Evolutionary conservation across 2,329 filamentous ascomycete genomes (phyloP), one percentile per base, ranked within the genome.

Genomic region (Leptodontidium sp.): DNA sequence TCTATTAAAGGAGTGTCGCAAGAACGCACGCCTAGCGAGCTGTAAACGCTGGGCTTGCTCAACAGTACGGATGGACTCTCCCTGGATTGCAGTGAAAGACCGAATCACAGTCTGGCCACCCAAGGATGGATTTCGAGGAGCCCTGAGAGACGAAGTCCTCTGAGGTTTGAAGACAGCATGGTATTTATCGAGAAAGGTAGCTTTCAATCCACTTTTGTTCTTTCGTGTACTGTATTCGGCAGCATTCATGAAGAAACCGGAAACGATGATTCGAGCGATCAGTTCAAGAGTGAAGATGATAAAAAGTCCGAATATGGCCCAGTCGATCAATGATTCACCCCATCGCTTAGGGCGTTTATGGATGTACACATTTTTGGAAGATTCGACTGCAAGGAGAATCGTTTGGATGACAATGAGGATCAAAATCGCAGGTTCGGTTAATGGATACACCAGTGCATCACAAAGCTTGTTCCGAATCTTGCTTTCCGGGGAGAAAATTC

Each of bases 1-100:
- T 64, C 96, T 89, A 78, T 98, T 98, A 82, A 99, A 99, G 0
- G 93, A 94, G 80, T 99, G 96, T 17, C 96, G 90, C 66, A 99
- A 82, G 79, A 98, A 98, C 1, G 96, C 97, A 71, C 96, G 89
- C 64, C 96, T 91, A 17, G 97, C 95, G 65, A 99, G 86, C 72
- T 97, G 91, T 73, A 91, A 86, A 70, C 95, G 90, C 78, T 96
- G 93, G 74, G 94, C 92, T 71, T 97, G 88, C 83, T 86, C 92
- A 72, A 85, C 85, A 76, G 85, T 96, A 80, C 81, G 88, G 76
- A 81, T 84, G 72, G 83, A 82, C 67, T 74, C 74, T n/a, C 88
- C 85, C 70, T 91, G 88, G 78, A 92, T 91, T 70, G 93, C 81
- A 7, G 85, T 90, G 85, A 78, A 78, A 24, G 76, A 77, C 17